phyloP scores from a whole-genome alignment of 2,329 filamentous ascomycete genomes.

The Paecilomyces formosus region DNA sequence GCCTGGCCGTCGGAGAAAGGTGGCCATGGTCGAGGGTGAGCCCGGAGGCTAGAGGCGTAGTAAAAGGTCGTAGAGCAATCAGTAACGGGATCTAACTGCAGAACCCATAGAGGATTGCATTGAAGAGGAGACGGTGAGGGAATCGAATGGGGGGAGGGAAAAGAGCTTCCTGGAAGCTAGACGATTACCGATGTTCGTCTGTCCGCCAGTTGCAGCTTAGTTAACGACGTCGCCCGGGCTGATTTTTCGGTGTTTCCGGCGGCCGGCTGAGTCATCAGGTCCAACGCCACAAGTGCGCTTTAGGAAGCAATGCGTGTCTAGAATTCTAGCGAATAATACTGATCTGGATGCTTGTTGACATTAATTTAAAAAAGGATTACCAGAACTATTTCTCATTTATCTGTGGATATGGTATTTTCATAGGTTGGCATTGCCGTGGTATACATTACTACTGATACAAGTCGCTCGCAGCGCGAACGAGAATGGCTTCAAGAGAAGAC shows the following conservation, averaged over 20 bases:
- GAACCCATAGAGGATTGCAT: constrained; percentile 20
- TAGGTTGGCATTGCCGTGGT: not conserved
- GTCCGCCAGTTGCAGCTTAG: constrained; percentile 1
- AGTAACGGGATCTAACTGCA: constrained; percentile 13
- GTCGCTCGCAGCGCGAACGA: not conserved
- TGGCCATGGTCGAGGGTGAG: constrained; percentile 52
- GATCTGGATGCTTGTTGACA: not conserved
- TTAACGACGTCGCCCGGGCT: constrained; percentile 6
- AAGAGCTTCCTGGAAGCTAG: constrained; percentile 17
- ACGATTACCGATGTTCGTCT: not conserved
- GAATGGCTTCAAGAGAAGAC: not conserved
- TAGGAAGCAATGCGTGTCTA: not conserved
- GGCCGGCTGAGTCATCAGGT: constrained; percentile 25
- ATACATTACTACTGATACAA: not conserved
- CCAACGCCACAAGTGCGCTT: constrained; percentile 2
- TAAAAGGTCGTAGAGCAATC: constrained; percentile 9
- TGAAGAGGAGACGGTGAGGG: constrained; percentile 6
- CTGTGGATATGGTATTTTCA: not conserved
- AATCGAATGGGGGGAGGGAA: constrained; percentile 2
- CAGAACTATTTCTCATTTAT: not conserved
- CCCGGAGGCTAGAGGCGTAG: constrained; percentile 18
- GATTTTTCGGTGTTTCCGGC: constrained; percentile 23
- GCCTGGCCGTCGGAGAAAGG: constrained; percentile 59
- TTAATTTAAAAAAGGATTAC: not conserved
- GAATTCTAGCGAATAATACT: constrained; percentile 6